Conservation (phyloP, 495 filamentous ascomycete species). For the Evernia prunastri region DNA sequence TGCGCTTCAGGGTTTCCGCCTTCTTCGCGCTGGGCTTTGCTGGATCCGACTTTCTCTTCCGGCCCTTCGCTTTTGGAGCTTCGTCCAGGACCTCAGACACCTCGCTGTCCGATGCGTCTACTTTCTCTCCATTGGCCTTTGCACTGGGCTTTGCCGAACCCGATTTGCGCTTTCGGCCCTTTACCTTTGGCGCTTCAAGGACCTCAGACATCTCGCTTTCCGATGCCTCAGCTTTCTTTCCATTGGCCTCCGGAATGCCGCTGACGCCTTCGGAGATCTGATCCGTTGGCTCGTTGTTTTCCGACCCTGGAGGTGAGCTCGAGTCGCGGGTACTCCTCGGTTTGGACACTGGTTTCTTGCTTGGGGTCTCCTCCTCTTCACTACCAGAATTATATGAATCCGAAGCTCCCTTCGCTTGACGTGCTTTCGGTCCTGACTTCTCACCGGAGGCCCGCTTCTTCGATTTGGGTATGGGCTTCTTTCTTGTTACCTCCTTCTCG, state of each 20-base stretch:
- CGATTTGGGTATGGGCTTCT: neutral
- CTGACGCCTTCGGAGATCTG: neutral
- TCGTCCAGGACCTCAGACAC: constrained; percentile 67
- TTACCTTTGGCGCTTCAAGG: constrained; percentile 57
- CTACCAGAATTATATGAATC: neutral
- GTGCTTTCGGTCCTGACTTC: constrained; percentile 23
- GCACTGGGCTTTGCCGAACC: constrained; percentile 27
- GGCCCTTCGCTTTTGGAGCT: constrained; percentile 49
- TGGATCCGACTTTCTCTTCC: constrained; percentile 35
- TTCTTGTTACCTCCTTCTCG: neutral
- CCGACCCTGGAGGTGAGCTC: neutral
- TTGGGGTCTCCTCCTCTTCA: constrained; percentile 3
- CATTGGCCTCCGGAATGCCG: constrained; percentile 23
- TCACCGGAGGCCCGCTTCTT: constrained; percentile 11
- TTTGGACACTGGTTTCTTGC: neutral
- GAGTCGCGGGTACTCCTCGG: neutral
- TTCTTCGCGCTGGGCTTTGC: constrained; percentile 27
- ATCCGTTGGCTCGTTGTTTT: neutral
- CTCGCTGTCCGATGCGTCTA: neutral
- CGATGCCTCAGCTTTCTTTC: constrained; percentile 45
- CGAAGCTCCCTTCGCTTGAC: constrained; percentile 20
- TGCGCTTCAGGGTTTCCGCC: constrained; percentile 25
- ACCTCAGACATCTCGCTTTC: constrained; percentile 77
- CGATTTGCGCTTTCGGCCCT: constrained; percentile 40
- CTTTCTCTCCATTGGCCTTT: constrained; percentile 1